Base-by-base conservation (phyloP, 495 filamentous ascomycete species). In the Lophiostoma macrostomum region DNA sequence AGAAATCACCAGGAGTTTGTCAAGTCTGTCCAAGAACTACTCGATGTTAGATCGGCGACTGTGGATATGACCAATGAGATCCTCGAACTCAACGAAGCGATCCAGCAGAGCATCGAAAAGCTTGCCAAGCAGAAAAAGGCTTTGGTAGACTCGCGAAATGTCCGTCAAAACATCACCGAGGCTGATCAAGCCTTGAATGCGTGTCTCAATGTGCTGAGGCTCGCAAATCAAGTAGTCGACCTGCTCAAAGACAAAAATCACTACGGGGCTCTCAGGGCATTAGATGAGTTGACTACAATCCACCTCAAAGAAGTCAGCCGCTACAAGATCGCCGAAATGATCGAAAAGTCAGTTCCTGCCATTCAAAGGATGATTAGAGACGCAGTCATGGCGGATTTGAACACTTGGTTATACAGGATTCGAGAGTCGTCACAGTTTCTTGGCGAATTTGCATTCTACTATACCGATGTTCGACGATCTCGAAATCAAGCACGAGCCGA, bases 1-100 rank as follows among this genome's bases (percentile, higher is more conserved):
- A 88, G 83, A 27, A 96, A 96, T 62, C 93, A 96, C 66, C 91
- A 97, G 64, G 93, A 96, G 51, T 99, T 99, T 64, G 84, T 97
- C 27, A 81, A 74, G 19, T 96, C 91, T 5, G 88, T 97, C 58
- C 93, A 91, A 63, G 88, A 95, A 60, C 81, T 99, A 16, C 87
- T 95, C 48, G 81, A 84, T 31, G 90, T 96, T 16, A 83, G 91
- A 40, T 86, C 95, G 69, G 91, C 89, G 11, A 95, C 91, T 0
- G 87, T 91, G 5, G 76, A 79, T 41, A 70, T 99, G 49, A 96
- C 91, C 0, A 78, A 84, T n/a, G 89, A 97, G 69, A 96, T 96
- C 53, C 74, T 97, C 53, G 80, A 87, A 52, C 76, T 99, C 50
- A 96, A 95, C 63, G 86, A 94, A 63, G 91, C 89, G 14, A 96